Percentiles rank a stretch among this genome's conserved stretches.
Evolutionary conservation across 1,284 basidiomycete species (phyloP).

Genomic region (Fomitiporia mediterranea): DNA sequence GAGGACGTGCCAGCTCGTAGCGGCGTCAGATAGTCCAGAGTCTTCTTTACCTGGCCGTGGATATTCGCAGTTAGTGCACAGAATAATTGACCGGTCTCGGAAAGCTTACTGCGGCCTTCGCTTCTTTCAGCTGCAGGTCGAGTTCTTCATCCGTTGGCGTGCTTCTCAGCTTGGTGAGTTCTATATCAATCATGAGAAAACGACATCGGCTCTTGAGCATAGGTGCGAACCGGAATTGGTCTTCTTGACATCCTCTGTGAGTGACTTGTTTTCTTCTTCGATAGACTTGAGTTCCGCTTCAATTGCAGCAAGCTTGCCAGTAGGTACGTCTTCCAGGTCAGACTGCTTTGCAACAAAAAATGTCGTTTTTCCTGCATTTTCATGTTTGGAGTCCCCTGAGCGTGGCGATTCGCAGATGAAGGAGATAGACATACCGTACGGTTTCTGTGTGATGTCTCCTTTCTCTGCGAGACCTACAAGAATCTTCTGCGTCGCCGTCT

Average conservation of each 20-base stretch:
- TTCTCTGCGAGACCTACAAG: slow-evolving; percentile 72
- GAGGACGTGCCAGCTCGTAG: slow-evolving; percentile 61
- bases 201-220: not conserved
- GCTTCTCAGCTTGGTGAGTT: slow-evolving; percentile 55
- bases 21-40: slow-evolving; percentile 50
- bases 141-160: slow-evolving; percentile 70
- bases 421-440: slow-evolving; percentile 65
- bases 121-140: slow-evolving; percentile 40
- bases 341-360: slow-evolving; percentile 78
- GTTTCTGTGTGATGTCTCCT: slow-evolving; percentile 69
- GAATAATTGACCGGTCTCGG: not conserved
- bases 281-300: slow-evolving; percentile 51
- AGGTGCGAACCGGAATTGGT: slow-evolving; percentile 42
- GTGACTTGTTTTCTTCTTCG: slow-evolving; percentile 56
- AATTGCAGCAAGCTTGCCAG: slow-evolving; percentile 51
- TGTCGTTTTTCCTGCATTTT: slow-evolving; percentile 69
- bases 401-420: slow-evolving; percentile 56
- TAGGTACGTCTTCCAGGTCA: slow-evolving; percentile 54
- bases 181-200: slow-evolving; percentile 34
- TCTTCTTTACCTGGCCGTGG: slow-evolving; percentile 42
- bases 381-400: slow-evolving; percentile 48
- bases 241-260: slow-evolving; percentile 47
- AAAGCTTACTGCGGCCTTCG: slow-evolving; percentile 39
- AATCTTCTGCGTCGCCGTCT: slow-evolving; percentile 78
- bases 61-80: not conserved